phyloP scores from a whole-genome alignment of 164 flowering plant species.

The Brasenia schreberi region DNA sequence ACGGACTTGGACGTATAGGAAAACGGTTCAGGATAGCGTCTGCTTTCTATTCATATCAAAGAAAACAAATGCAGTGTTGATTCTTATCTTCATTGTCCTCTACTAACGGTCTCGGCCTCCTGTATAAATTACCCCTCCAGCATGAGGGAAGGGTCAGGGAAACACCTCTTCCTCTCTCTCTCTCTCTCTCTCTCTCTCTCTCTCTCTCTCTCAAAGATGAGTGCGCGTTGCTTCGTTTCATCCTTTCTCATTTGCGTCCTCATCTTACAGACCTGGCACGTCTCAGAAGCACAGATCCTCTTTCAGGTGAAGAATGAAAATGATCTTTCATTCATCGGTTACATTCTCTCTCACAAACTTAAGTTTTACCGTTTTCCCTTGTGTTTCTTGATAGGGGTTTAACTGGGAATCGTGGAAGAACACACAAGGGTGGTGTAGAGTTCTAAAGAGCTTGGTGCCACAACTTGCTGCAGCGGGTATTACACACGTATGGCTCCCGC shows the following conservation, averaged over 20 bases:
- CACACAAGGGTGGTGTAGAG: constrained; percentile 1
- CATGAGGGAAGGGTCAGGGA: background rate
- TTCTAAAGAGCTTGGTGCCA: background rate
- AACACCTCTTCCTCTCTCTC: background rate
- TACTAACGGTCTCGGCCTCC: too few relatives aligned
- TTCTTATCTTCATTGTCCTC: too few relatives aligned
- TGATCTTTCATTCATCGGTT: background rate
- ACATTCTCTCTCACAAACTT: too few relatives aligned
- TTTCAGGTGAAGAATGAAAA: background rate
- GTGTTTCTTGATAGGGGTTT: background rate
- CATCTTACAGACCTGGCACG: background rate
- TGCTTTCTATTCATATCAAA: too few relatives aligned
- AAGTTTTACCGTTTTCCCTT: too few relatives aligned
- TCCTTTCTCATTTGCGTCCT: background rate
- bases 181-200: background rate
- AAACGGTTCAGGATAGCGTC: too few relatives aligned
- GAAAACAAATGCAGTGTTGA: too few relatives aligned
- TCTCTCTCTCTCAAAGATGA: background rate
- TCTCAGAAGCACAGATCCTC: background rate
- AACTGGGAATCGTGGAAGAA: constrained; percentile 4
- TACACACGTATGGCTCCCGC: constrained; percentile 3
- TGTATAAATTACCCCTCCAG: background rate
- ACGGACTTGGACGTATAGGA: too few relatives aligned
- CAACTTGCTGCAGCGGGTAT: background rate
- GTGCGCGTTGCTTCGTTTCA: background rate